Evolutionary conservation across 176 grass and related monocot species (phyloP).

Genomic region (Olyra latifolia): DNA sequence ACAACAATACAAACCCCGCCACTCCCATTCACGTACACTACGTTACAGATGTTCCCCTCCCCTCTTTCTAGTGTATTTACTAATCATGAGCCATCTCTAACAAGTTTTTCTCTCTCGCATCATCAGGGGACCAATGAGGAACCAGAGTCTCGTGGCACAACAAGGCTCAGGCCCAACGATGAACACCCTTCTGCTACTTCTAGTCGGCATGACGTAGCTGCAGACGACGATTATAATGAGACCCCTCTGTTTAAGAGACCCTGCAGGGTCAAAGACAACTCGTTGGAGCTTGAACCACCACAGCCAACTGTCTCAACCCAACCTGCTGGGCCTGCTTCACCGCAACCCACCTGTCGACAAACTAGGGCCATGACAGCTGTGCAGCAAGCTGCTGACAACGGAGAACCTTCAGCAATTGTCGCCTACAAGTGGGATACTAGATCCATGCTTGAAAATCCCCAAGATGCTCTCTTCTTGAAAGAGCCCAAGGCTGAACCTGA

Average conservation of each 20-base stretch:
- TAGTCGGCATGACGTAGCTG: neutral
- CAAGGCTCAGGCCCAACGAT: neutral
- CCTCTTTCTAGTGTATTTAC: neutral
- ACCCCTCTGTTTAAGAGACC: slow-evolving; percentile 29
- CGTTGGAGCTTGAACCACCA: neutral
- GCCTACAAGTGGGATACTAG: slow-evolving; percentile 3
- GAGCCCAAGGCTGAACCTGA: slow-evolving; percentile 52
- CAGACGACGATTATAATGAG: slow-evolving; percentile 16
- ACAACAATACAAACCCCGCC: neutral
- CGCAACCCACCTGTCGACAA: slow-evolving; percentile 3
- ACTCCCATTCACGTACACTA: neutral
- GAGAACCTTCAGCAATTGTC: neutral
- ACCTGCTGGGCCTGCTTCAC: neutral
- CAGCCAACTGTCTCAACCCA: neutral
- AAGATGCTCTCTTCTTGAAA: slow-evolving; percentile 40
- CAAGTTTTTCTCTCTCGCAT: neutral
- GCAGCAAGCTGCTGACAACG: slow-evolving; percentile 1
- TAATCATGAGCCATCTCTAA: neutral
- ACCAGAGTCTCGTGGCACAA: neutral
- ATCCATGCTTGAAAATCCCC: neutral
- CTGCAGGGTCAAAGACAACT: slow-evolving; percentile 14
- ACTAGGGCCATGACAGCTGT: neutral
- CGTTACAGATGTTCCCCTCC: neutral
- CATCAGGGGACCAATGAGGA: neutral
- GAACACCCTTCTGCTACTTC: neutral